These are phyloP conservation scores for Lentinula edodes DNA, from an alignment of 768 basidiomycete species.

Conservation along the genomic window DNA sequence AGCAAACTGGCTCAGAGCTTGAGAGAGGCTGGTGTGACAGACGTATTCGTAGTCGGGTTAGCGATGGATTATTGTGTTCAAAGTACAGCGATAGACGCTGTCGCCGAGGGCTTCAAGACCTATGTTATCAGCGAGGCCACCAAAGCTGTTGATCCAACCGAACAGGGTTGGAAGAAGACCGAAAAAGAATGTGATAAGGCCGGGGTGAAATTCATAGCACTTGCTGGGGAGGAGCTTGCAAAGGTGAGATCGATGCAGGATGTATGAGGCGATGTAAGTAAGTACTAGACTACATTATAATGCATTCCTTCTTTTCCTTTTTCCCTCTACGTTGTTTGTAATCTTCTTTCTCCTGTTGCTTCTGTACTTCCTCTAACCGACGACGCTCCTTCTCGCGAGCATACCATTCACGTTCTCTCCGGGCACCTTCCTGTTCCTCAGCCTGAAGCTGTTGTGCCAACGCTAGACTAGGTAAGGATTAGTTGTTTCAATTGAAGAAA, in stretches of 20 bases:
- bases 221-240: neutral
- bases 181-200: slow-evolving; percentile 11
- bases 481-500: neutral
- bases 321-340: slow-evolving; percentile 21
- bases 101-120: slow-evolving; percentile 28
- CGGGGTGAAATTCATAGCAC: slow-evolving; percentile 10
- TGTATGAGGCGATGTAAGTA: neutral
- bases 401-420: slow-evolving; percentile 28
- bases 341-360: slow-evolving; percentile 21
- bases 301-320: slow-evolving; percentile 44
- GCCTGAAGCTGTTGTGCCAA: slow-evolving; percentile 75
- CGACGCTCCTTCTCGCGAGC: slow-evolving; percentile 24
- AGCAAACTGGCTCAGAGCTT: slow-evolving; percentile 18
- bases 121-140: slow-evolving; percentile 18
- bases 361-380: slow-evolving; percentile 14
- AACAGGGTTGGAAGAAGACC: slow-evolving; percentile 10
- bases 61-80: slow-evolving; percentile 68
- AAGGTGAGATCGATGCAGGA: neutral
- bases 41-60: slow-evolving; percentile 51
- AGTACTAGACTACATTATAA: slow-evolving; percentile 42
- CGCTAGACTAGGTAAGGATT: slow-evolving; percentile 37
- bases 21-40: slow-evolving; percentile 29
- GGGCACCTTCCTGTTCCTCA: slow-evolving; percentile 64
- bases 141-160: slow-evolving; percentile 18
- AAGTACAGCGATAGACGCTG: slow-evolving; percentile 37